Evolutionary conservation across 2,329 filamentous ascomycete genomes (phyloP).

Genomic region (Aspergillus fructus): DNA sequence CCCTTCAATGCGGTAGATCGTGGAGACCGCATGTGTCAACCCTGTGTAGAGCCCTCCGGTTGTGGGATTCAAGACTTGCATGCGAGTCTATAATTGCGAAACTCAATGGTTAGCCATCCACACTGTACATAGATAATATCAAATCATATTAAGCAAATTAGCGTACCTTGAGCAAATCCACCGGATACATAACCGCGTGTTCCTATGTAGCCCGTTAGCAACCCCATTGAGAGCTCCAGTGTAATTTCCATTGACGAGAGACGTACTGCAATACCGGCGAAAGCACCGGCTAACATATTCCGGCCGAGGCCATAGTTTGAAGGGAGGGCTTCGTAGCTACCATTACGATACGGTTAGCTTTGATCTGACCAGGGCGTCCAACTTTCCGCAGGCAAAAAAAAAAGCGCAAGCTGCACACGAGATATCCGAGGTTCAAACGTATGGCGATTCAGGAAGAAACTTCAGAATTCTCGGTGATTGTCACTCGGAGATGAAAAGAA

Average conservation of each 20-base stretch:
- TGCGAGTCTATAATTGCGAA: conserved; percentile 69
- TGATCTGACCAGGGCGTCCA: neutral
- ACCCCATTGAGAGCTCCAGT: neutral
- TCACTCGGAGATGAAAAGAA: neutral
- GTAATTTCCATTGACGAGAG: conserved; percentile 1
- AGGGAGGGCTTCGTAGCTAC: conserved; percentile 85
- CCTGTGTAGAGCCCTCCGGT: conserved; percentile 81
- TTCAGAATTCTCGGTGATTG: neutral
- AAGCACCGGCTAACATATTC: conserved; percentile 95
- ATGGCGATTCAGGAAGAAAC: neutral
- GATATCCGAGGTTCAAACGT: neutral
- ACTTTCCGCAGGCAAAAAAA: neutral
- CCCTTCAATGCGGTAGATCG: conserved; percentile 87
- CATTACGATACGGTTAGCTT: conserved; percentile 25
- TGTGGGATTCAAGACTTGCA: conserved; percentile 90
- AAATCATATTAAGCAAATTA: neutral
- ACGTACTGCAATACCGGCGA: conserved; percentile 90
- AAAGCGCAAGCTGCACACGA: neutral
- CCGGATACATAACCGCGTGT: conserved; percentile 98
- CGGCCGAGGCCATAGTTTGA: conserved; percentile 90
- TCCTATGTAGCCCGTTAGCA: conserved; percentile 59
- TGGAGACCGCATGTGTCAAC: conserved; percentile 86
- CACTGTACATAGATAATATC: neutral
- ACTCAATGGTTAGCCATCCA: neutral
- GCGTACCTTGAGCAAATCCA: conserved; percentile 92